Percentiles rank a stretch among this genome's conserved stretches.
These are phyloP conservation scores for Trypanosoma cruzi DNA, from an alignment of 208 protist genomes.

Conservation along the genomic window DNA sequence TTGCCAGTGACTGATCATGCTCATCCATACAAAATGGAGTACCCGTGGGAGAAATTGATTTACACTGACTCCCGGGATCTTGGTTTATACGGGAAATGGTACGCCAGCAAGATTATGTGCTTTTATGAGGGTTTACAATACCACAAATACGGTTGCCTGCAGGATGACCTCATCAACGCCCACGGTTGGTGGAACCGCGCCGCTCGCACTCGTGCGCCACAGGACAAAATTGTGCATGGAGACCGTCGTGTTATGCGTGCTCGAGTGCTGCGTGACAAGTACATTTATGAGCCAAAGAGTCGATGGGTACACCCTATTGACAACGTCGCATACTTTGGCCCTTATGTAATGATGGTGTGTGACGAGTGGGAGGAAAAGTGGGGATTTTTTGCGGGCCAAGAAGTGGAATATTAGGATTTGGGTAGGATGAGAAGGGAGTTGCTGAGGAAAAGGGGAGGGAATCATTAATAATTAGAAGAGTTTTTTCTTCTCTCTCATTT, in stretches of 20 bases:
- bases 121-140: conserved; percentile 89
- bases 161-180: conserved; percentile 91
- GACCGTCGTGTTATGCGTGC: conserved; percentile 89
- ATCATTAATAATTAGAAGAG: conserved; percentile 1
- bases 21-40: conserved; percentile 94
- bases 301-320: conserved; percentile 91
- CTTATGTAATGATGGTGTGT: conserved; percentile 93
- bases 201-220: conserved; percentile 80
- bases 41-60: conserved; percentile 92
- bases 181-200: conserved; percentile 91
- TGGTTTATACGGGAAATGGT: conserved; percentile 88
- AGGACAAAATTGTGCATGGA: conserved; percentile 88
- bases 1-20: conserved; percentile 91
- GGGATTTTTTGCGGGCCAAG: conserved; percentile 92
- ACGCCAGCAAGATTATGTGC: conserved; percentile 90
- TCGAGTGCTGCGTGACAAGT: conserved; percentile 90
- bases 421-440: background rate
- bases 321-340: conserved; percentile 91
- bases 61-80: conserved; percentile 79
- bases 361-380: conserved; percentile 95
- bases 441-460: background rate
- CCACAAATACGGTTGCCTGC: conserved; percentile 90
- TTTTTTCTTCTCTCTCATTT: conserved; percentile 18
- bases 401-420: conserved; percentile 81
- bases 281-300: conserved; percentile 91